Percentiles rank a stretch among this genome's conserved stretches.
phyloP scores from a whole-genome alignment of 2,329 filamentous ascomycete species.

The Cladosporium halotolerans region DNA sequence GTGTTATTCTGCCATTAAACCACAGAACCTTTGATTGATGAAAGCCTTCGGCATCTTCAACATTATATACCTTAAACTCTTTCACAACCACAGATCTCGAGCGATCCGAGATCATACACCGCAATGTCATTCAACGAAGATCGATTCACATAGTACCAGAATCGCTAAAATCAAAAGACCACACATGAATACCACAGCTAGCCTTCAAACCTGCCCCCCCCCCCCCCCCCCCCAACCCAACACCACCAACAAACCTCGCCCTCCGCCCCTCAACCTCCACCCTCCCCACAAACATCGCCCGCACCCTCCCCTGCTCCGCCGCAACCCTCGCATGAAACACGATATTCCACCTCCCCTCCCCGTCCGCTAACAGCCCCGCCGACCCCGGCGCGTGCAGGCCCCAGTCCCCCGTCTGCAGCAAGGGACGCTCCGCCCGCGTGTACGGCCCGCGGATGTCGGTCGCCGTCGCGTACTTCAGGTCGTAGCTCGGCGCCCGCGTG shows the following conservation, averaged over 20 bases:
- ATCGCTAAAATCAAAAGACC: too few relatives aligned
- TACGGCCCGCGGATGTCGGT: slow-evolving; percentile 27
- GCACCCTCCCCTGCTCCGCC: slow-evolving; percentile 20
- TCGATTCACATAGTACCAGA: too few relatives aligned
- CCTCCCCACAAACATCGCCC: slow-evolving; percentile 30
- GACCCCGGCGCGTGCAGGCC: slow-evolving; percentile 29
- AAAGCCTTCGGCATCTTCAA: too few relatives aligned
- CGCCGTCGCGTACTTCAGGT: slow-evolving; percentile 30
- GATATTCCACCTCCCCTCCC: slow-evolving; percentile 21
- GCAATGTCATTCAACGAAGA: too few relatives aligned
- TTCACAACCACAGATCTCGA: too few relatives aligned
- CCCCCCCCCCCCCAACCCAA: background rate
- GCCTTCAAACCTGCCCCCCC: too few relatives aligned
- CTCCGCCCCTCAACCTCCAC: slow-evolving; percentile 22
- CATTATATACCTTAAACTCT: too few relatives aligned
- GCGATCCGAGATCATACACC: too few relatives aligned
- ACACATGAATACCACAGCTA: too few relatives aligned
- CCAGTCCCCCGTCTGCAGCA: slow-evolving; percentile 27
- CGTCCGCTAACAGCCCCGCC: slow-evolving; percentile 22
- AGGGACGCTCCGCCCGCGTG: slow-evolving; percentile 17
- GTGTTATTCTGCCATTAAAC: too few relatives aligned
- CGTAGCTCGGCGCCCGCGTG: slow-evolving; percentile 25
- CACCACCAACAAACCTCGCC: slow-evolving; percentile 14
- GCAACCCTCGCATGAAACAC: slow-evolving; percentile 29
- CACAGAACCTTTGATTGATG: too few relatives aligned